phyloP scores from a whole-genome alignment of 345 rosid genomes.

The Camelina laxa region DNA sequence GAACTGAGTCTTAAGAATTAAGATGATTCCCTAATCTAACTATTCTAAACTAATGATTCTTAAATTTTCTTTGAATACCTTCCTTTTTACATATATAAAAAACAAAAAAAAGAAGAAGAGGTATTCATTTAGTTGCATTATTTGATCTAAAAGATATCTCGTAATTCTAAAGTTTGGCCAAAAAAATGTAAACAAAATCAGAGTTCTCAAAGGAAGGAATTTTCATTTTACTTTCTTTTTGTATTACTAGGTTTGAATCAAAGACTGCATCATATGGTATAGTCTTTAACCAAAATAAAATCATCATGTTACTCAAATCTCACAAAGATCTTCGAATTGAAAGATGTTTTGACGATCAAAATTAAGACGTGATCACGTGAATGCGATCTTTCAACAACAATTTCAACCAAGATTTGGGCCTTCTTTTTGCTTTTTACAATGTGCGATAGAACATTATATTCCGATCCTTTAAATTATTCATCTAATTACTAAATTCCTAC shows the following conservation, averaged over 20 bases:
- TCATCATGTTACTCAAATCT: background rate
- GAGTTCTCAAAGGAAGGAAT: background rate
- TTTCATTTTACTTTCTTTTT: background rate
- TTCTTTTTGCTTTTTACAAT: conserved; percentile 26
- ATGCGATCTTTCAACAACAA: conserved; percentile 1
- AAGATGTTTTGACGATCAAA: background rate
- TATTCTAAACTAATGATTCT: no score
- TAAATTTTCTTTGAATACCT: no score
- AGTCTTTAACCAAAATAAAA: background rate
- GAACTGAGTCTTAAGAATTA: no score
- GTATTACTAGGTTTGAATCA: background rate
- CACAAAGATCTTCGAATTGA: background rate
- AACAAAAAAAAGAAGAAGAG: no score
- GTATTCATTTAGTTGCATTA: no score
- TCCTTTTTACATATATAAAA: no score
- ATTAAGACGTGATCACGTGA: conserved; percentile 19
- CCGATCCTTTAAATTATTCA: conserved; percentile 30
- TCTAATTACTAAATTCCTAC: conserved; percentile 28
- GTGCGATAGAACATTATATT: conserved; percentile 28
- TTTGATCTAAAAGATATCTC: no score
- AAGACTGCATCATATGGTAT: background rate
- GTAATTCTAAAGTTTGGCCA: no score
- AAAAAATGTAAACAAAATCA: no score
- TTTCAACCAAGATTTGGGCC: conserved; percentile 20
- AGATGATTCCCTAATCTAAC: no score